Evolutionary conservation across 2,329 filamentous ascomycete genomes (phyloP).

Genomic region (Aphanocladium album): DNA sequence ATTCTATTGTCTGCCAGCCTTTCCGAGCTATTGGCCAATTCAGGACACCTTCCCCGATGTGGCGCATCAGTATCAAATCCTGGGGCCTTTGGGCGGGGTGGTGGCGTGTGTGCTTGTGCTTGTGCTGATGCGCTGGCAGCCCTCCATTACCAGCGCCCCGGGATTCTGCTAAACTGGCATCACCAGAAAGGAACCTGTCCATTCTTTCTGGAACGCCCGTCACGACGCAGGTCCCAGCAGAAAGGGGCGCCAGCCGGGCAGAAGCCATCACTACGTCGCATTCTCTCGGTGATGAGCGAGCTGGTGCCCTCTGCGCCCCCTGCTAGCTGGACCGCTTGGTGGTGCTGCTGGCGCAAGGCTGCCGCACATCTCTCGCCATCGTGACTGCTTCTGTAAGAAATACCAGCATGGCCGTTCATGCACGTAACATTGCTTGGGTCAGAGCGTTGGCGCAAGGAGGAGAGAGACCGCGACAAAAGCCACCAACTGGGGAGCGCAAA

Average conservation of each 20-base stretch:
- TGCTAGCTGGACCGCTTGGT: not conserved
- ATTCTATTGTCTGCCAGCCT: not conserved
- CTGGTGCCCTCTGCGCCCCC: not conserved
- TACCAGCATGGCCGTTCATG: not conserved
- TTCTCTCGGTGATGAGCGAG: not conserved
- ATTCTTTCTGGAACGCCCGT: constrained; percentile 6
- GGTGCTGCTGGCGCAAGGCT: not conserved
- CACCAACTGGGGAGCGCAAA: not conserved
- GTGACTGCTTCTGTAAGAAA: not conserved
- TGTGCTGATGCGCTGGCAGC: constrained; percentile 5
- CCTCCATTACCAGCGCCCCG: constrained; percentile 3
- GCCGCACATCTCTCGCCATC: constrained; percentile 1
- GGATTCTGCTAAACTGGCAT: not conserved
- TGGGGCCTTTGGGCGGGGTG: not conserved
- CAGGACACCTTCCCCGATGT: not conserved
- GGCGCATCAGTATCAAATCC: not conserved
- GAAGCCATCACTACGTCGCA: not conserved
- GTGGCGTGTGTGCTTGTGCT: not conserved
- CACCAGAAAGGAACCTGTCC: not conserved
- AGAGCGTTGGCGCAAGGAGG: not conserved
- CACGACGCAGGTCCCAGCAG: constrained; percentile 8
- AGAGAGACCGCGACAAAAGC: not conserved
- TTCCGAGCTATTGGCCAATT: constrained; percentile 2
- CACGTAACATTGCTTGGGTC: not conserved
- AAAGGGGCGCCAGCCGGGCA: not conserved